Evolutionary conservation across 2,329 filamentous ascomycete species (phyloP).

Genomic region (Teratosphaeria zuluensis): DNA sequence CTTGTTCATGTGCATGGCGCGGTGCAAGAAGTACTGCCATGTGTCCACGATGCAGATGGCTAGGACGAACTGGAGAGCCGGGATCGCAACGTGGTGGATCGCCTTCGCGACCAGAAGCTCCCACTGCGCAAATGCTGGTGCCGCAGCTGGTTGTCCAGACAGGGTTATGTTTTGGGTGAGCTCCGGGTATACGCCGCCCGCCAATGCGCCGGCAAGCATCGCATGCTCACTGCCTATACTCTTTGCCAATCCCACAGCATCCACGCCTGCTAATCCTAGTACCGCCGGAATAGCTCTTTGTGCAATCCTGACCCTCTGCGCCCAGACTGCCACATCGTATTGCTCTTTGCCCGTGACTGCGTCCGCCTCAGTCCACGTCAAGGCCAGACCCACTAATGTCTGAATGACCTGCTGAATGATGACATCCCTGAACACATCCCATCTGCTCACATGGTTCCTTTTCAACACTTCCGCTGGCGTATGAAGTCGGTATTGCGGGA

Average conservation of each 20-base stretch:
- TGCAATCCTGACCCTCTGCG: slow-evolving; percentile 65
- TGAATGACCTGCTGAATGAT: slow-evolving; percentile 89
- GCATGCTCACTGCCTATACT: slow-evolving; percentile 63
- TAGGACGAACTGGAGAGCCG: slow-evolving; percentile 63
- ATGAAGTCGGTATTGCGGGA: slow-evolving; percentile 85
- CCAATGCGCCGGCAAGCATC: slow-evolving; percentile 62
- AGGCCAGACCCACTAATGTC: slow-evolving; percentile 56
- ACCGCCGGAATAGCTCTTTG: slow-evolving; percentile 68
- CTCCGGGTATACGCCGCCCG: slow-evolving; percentile 68
- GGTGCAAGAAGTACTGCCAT: slow-evolving; percentile 97
- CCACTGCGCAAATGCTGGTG: slow-evolving; percentile 73
- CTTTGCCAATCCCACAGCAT: slow-evolving; percentile 64
- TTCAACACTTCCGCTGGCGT: slow-evolving; percentile 84
- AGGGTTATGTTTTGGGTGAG: slow-evolving; percentile 51
- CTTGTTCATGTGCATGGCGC: slow-evolving; percentile 93
- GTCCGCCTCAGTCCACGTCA: slow-evolving; percentile 63
- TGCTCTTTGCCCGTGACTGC: slow-evolving; percentile 69
- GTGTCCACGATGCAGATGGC: slow-evolving; percentile 77
- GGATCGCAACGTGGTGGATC: slow-evolving; percentile 72
- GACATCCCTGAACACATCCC: slow-evolving; percentile 72
- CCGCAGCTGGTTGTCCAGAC: slow-evolving; percentile 39
- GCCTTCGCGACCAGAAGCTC: slow-evolving; percentile 64
- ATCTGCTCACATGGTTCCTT: slow-evolving; percentile 76
- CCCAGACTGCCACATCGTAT: slow-evolving; percentile 86
- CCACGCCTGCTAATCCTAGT: slow-evolving; percentile 63